A percentile compares a stretch with the other conserved stretches of the same genome.
These are phyloP conservation scores for Prototheca cutis DNA, from an alignment of 163 green algal genomes.

Conservation along the genomic window DNA sequence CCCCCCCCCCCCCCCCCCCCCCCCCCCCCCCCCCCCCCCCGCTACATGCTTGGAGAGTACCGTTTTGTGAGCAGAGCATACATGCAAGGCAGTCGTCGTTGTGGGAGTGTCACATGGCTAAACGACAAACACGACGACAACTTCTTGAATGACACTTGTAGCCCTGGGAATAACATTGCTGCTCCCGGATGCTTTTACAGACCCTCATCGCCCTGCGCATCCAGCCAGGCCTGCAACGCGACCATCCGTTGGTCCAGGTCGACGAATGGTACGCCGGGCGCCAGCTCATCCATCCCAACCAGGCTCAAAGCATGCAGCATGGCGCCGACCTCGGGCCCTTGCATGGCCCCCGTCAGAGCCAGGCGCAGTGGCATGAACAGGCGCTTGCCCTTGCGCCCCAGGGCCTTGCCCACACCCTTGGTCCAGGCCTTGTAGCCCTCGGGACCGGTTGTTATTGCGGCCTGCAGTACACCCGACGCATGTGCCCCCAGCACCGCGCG, in stretches of 20 bases:
- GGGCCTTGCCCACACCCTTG: conserved; percentile 84
- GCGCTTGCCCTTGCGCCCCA: conserved; percentile 90
- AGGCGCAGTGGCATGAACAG: conserved; percentile 97
- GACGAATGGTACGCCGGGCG: conserved; percentile 39
- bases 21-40: too few species aligned
- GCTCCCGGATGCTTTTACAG: too few species aligned
- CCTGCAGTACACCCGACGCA: conserved; percentile 67
- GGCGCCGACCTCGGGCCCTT: conserved; percentile 74
- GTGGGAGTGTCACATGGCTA: too few species aligned
- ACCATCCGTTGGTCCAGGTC: conserved; percentile 56
- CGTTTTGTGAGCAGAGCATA: too few species aligned
- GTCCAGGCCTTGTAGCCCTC: conserved; percentile 74
- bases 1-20: too few species aligned
- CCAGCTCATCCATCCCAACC: conserved; percentile 57
- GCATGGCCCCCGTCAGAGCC: conserved; percentile 66
- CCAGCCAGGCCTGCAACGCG: conserved; percentile 44
- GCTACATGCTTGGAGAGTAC: too few species aligned
- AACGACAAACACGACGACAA: too few species aligned
- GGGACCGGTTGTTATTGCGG: conserved; percentile 51
- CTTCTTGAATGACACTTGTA: too few species aligned
- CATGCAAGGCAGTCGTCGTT: too few species aligned
- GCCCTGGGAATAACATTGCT: too few species aligned
- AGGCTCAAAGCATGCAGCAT: background rate
- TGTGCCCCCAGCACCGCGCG: conserved; percentile 55
- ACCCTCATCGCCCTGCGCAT: too few species aligned